Evolutionary conservation across 1,284 basidiomycete genomes (phyloP), one percentile per base, ranked within the genome.

Genomic region (Dichomitus squalens): DNA sequence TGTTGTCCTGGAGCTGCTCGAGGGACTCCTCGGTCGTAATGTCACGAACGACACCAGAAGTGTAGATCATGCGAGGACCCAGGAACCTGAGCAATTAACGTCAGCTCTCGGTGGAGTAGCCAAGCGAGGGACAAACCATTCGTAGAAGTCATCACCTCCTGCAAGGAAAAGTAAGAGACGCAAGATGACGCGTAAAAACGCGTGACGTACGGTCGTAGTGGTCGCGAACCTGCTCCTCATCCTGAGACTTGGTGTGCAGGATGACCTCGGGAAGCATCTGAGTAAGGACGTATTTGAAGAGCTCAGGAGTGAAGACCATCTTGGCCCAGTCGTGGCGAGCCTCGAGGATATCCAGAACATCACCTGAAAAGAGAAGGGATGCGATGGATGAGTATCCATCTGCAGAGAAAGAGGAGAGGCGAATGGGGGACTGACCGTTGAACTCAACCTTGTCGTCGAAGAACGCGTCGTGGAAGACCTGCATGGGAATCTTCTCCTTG

Each of bases 1-100:
- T 99, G 85, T 99, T 99, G 77, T 99, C 96, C 80, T 99, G 97
- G 36, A 99, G 85, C 70, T 96, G 85, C 73, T 99, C 97, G 55
- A 99, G 85, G 14, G 93, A 89, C 76, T 98, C 93, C 66, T 90
- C 81, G 40, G 80, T 76, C 66, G 85, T 84, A 53, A 92, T 77
- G 73, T 93, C 88, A 29, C 81, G 79, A 61, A 98, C 86, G 58
- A 99, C 83, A 64, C 96, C 96, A 16, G 92, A 94, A 7, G 96
- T 99, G 77, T 99, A 99, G 70, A 99, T 87, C 95, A 97, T 97
- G 63, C 95, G 91, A 4, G 93, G 92, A 9, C 95, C 95, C 52
- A 97, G 83, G 86, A 96, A 97, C 90, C 87, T 88, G 61, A 4
- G 54, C 3, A 20, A 8, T 7, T 38, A 25, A 51, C 16, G 52